Evolutionary conservation across 2,329 filamentous ascomycete genomes (phyloP).

Genomic region (Nemania sp.): DNA sequence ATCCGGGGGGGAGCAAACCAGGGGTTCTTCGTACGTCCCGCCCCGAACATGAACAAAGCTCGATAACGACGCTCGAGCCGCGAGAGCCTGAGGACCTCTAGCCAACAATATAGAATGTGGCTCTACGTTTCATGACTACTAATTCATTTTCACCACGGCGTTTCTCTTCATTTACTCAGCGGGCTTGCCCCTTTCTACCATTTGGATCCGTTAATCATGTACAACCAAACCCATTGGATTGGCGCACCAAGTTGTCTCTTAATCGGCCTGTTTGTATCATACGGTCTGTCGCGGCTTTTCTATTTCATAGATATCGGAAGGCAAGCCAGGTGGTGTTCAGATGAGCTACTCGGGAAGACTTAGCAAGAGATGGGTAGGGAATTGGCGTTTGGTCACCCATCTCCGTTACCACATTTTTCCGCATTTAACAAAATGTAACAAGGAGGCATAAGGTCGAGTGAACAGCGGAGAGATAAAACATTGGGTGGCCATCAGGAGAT

Average conservation of each 20-base stretch:
- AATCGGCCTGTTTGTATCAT: background rate
- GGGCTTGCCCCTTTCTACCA: background rate
- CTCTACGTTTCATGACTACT: background rate
- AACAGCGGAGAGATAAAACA: background rate
- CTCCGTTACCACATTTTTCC: too few relatives aligned
- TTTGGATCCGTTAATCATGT: background rate
- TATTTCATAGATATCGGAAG: background rate
- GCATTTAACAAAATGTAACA: background rate
- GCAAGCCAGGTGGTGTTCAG: too few relatives aligned
- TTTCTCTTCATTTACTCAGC: background rate
- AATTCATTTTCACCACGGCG: background rate
- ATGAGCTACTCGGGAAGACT: background rate
- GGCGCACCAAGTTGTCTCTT: background rate
- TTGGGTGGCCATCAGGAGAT: too few relatives aligned
- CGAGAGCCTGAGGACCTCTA: slow-evolving; percentile 11
- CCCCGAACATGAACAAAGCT: slow-evolving; percentile 16
- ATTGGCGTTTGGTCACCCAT: too few relatives aligned
- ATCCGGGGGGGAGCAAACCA: slow-evolving; percentile 22
- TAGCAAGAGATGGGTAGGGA: background rate
- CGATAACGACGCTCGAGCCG: slow-evolving; percentile 17
- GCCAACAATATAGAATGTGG: background rate
- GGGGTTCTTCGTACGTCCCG: slow-evolving; percentile 8
- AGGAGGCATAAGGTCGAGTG: background rate
- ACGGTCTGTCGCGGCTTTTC: background rate
- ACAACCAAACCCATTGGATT: too few relatives aligned